A percentile compares a stretch with the other conserved stretches of the same genome.
Evolutionary conservation across 2,329 filamentous ascomycete species (phyloP).

Genomic region (Aquanectria penicillioides): DNA sequence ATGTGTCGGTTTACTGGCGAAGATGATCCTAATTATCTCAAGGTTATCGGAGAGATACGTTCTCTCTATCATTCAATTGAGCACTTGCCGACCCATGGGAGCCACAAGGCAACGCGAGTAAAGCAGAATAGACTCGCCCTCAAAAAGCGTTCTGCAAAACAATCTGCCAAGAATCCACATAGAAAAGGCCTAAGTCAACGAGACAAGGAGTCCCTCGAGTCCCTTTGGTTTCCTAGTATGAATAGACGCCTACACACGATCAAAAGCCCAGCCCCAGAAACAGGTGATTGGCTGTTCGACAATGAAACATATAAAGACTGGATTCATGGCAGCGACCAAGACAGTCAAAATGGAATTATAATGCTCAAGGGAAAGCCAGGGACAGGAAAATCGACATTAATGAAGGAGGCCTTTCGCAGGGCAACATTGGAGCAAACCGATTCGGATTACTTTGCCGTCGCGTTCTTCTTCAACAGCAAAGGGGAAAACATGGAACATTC

Average conservation of each 20-base stretch:
- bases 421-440: neutral
- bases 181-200: too few relatives aligned
- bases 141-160: too few relatives aligned
- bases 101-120: too few relatives aligned
- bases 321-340: neutral
- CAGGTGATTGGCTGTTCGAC: slow-evolving; percentile 11
- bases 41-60: slow-evolving; percentile 17
- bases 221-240: slow-evolving; percentile 18
- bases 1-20: slow-evolving; percentile 15
- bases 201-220: neutral
- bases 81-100: neutral
- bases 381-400: slow-evolving; percentile 18
- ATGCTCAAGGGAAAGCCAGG: slow-evolving; percentile 24
- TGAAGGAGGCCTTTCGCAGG: slow-evolving; percentile 20
- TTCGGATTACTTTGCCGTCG: neutral
- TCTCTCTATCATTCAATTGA: neutral
- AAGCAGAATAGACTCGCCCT: too few relatives aligned
- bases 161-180: too few relatives aligned
- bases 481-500: neutral
- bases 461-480: slow-evolving; percentile 22
- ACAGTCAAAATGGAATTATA: neutral
- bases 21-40: slow-evolving; percentile 21
- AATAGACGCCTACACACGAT: neutral
- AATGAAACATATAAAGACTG: slow-evolving; percentile 9
- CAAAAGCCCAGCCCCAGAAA: neutral